Base-by-base conservation (phyloP, 2,329 filamentous ascomycete genomes). In the Chaetothyriales sp. region DNA sequence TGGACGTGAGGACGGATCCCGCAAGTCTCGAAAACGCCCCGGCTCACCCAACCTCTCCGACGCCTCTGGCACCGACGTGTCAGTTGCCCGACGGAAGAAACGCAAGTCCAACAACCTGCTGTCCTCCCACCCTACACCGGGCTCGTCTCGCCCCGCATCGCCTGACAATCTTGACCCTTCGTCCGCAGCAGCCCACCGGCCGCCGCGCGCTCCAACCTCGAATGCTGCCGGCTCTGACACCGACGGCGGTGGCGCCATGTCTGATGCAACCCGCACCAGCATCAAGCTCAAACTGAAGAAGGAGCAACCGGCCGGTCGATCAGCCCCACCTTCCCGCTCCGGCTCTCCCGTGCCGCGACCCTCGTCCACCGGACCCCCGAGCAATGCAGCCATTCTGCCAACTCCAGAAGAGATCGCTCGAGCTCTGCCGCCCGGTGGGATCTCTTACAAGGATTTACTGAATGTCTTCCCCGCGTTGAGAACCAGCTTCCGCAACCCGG, bases 21-120 rank as follows among this genome's bases (percentile, higher is more conserved):
- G 68, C 5, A 79, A 79, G 62, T 75, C 73, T 28, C 76, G 90
- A 49, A 95, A 95, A 70, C 81, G 90, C 26, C 77, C 86, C 28
- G 87, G 88, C 18, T 95, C 88, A 15, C 87, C 89, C 2, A 84
- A 89, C 57, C 75, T 85, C 28, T 95, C 88, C 1, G 90, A 96
- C 64, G 87, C 87, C 8, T 94, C 87, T 64, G 90, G 87, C 49
- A 93, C 89, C 59, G 90, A 96, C 65, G 90, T 86, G 0, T 79
- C 81, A 20, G 49, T 51, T 28, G 44, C 54, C 8, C 54, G 55
- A 25, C 83, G 84, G 57, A 88, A 92, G 69, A 86, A 86, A 70
- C 78, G 77, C 64, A 79, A 84, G 63, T 85, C 83, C 70, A 84
- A 83, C 64, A 76, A 79, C 55, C 18, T 56, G 15, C 63, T 70